A percentile compares a stretch with the other conserved stretches of the same genome.
Conservation (phyloP, 1,284 basidiomycete genomes). For the Ustilago lituana region DNA sequence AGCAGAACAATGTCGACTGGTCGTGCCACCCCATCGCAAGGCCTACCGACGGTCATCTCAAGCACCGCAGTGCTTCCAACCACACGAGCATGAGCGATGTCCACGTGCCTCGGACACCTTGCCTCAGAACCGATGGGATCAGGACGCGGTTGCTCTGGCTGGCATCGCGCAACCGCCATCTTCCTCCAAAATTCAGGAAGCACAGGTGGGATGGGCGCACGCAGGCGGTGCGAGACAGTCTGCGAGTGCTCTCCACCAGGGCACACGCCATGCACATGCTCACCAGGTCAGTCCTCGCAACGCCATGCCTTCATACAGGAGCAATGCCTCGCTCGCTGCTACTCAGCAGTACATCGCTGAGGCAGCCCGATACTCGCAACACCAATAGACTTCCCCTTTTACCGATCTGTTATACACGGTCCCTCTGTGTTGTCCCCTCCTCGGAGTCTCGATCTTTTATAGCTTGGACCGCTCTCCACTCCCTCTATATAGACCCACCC, state of each 20-base stretch:
- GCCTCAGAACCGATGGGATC: conserved; percentile 35
- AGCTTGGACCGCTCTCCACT: no score
- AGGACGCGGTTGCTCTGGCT: conserved; percentile 14
- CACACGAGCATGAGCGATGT: conserved; percentile 41
- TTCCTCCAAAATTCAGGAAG: conserved; percentile 13
- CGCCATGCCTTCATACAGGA: conserved; percentile 26
- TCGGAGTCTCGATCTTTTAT: no score
- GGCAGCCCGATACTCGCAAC: conserved; percentile 9
- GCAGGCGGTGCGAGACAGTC: conserved; percentile 15
- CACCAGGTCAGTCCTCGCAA: conserved; percentile 9
- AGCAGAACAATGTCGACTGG: conserved; percentile 35
- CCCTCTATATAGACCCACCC: no score
- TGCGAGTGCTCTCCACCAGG: conserved; percentile 18
- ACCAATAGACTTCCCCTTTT: conserved; percentile 6
- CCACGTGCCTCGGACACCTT: conserved; percentile 12
- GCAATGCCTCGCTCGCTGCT: conserved; percentile 20
- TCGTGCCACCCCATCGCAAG: conserved; percentile 23
- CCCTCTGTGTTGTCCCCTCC: no score
- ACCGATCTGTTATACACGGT: no score
- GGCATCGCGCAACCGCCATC: conserved; percentile 9
- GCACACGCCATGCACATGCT: conserved; percentile 1
- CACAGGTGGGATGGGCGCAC: conserved; percentile 1
- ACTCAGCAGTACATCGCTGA: conserved; percentile 21
- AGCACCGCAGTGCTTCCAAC: conserved; percentile 15
- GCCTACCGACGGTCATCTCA: conserved; percentile 12